Conservation (phyloP, 805 yeast species). For the Saccharomyces paradoxus region DNA sequence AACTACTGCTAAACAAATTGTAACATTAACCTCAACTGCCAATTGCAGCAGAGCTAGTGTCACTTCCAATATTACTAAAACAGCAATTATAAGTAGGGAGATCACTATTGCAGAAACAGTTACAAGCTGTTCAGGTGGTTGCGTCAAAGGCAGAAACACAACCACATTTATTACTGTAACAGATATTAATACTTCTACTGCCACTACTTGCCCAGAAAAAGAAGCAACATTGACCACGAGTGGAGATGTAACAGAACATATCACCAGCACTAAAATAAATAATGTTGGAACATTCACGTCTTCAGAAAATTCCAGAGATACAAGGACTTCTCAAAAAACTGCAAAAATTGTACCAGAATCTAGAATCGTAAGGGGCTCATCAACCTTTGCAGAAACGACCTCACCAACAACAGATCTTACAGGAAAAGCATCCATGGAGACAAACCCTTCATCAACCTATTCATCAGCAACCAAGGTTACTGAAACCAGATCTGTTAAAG, state of each 20-base stretch:
- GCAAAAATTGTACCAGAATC: neutral
- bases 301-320: neutral
- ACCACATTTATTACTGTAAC: neutral
- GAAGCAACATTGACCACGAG: neutral
- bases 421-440: neutral
- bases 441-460: neutral
- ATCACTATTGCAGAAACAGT: conserved; percentile 6
- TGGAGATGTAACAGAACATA: neutral
- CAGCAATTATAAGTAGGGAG: neutral
- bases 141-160: neutral
- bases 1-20: neutral
- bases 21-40: neutral
- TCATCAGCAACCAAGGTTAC: too few species aligned
- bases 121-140: conserved; percentile 1
- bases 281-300: neutral
- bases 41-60: neutral
- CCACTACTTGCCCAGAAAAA: neutral
- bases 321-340: neutral
- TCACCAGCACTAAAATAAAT: neutral
- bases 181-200: neutral
- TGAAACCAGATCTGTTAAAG: too few species aligned
- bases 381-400: neutral
- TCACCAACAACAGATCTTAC: neutral
- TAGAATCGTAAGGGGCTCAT: neutral
- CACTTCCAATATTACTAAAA: neutral